Base-by-base conservation (phyloP, 2,329 filamentous ascomycete genomes). In the Fusarium dimerum region DNA sequence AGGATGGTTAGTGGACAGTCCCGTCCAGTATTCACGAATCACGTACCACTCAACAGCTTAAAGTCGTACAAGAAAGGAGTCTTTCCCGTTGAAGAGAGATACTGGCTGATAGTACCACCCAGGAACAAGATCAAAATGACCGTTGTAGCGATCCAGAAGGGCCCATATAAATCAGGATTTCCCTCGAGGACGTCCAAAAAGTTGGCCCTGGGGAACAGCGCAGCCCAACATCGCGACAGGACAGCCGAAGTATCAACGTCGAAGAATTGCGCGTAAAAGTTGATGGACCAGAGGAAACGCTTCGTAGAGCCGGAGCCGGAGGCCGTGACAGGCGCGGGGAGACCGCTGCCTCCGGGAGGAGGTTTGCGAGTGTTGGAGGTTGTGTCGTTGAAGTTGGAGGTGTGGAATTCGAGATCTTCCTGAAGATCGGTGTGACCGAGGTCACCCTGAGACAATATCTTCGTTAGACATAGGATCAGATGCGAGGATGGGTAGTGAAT, bases 321-420 rank as follows among this genome's bases (percentile, higher is more conserved):
- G 3, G 82, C 76, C 16, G 84, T 86, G 12, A 69, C 83, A 2
- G 83, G 84, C 2, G 77, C 76, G 1, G 83, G 84, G 2, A 86
- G 83, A 13, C 84, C 76, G 5, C 78, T 74, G 8, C 75, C 49
- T 13, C 56, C 67, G 6, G 73, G 65, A n/a, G 72, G 66, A 50
- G 71, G 75, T 62, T 82, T 81, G 59, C 80, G 77, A 36, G 75
- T 76, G 54, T 76, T 73, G 15, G 71, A 68, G 61, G 79, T 66
- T 68, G 79, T 69, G 52, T 85, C 85, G 66, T 86, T 84, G 73
- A 95, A 95, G 78, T 89, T 84, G 61, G 92, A 97, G 69, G 86
- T 89, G 81, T 99, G 94, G 78, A 99, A 99, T 82, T 97, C 94
- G 71, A 99, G 92, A 76, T 97, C 94, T 73, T 97, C 93, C 79